Evolutionary conservation across 2,329 filamentous ascomycete genomes (phyloP).

Genomic region (Ramichloridium luteum): DNA sequence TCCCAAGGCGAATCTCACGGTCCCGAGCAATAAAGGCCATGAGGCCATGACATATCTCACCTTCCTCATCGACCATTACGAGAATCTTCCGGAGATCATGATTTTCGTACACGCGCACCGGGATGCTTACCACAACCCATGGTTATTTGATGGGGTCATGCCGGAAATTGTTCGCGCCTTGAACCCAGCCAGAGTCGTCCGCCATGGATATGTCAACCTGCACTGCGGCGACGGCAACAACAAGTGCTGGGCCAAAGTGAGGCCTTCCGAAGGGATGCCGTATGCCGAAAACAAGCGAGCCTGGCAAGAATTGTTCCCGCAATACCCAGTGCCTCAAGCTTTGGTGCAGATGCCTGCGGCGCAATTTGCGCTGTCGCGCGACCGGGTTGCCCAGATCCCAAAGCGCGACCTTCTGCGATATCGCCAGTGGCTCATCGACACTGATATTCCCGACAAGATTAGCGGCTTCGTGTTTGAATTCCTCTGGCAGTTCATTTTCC

Average conservation of each 20-base stretch:
- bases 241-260: slow-evolving; percentile 2
- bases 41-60: slow-evolving; percentile 5
- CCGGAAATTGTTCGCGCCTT: slow-evolving; percentile 2
- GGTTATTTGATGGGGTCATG: no score
- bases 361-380: slow-evolving; percentile 50
- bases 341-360: slow-evolving; percentile 25
- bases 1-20: slow-evolving; percentile 2
- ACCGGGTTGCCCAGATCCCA: slow-evolving; percentile 39
- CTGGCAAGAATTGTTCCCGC: slow-evolving; percentile 3
- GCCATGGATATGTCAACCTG: slow-evolving; percentile 4
- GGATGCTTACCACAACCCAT: slow-evolving; percentile 3
- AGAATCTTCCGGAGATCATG: slow-evolving; percentile 4
- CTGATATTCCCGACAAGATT: no score
- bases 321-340: slow-evolving; percentile 4
- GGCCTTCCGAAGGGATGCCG: slow-evolving; percentile 3
- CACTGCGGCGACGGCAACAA: slow-evolving; percentile 1
- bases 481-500: slow-evolving; percentile 41
- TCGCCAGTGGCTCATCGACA: slow-evolving; percentile 48
- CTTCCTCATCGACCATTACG: slow-evolving; percentile 6
- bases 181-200: slow-evolving; percentile 1
- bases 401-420: slow-evolving; percentile 43
- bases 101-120: slow-evolving; percentile 5
- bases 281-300: slow-evolving; percentile 2
- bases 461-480: slow-evolving; percentile 53
- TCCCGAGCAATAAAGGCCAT: slow-evolving; percentile 5